phyloP scores from a whole-genome alignment of 1,284 basidiomycete species.

The Trichosporon inkin region DNA sequence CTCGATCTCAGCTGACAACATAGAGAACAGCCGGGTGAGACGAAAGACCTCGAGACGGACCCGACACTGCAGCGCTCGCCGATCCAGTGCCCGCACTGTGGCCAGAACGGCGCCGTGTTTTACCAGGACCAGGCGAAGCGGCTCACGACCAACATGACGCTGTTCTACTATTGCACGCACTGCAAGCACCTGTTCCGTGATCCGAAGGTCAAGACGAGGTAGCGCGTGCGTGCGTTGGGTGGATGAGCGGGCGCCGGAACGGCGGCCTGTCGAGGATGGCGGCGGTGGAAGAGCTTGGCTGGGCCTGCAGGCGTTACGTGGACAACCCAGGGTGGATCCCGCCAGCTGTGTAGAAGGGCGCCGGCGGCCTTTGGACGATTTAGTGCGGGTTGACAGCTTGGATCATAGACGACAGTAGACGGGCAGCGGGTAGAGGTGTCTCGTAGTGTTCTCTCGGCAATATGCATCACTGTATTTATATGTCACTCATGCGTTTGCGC shows the following conservation, averaged over 20 bases:
- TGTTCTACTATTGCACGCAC: conserved; percentile 87
- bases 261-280: too few species aligned
- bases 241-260: not conserved
- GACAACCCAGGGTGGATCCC: too few species aligned
- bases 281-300: too few species aligned
- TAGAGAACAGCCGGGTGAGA: conserved; percentile 90
- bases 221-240: not conserved
- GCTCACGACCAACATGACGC: conserved; percentile 71
- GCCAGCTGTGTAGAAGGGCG: too few species aligned
- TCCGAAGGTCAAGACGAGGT: conserved; percentile 47
- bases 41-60: conserved; percentile 81
- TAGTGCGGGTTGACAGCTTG: too few species aligned
- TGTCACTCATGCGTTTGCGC: not conserved
- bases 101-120: conserved; percentile 63
- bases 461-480: conserved; percentile 7
- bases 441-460: not conserved
- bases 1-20: conserved; percentile 10
- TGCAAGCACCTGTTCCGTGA: conserved; percentile 76
- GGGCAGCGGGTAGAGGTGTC: too few species aligned
- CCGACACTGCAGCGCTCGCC: conserved; percentile 64
- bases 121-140: conserved; percentile 94
- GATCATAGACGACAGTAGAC: too few species aligned
- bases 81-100: conserved; percentile 52
- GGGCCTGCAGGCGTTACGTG: too few species aligned
- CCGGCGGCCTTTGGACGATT: too few species aligned